A percentile compares a stretch with the other conserved stretches of the same genome.
Conservation (phyloP, 192 early-diverging fungal genomes). For the Coemansia asiatica region DNA sequence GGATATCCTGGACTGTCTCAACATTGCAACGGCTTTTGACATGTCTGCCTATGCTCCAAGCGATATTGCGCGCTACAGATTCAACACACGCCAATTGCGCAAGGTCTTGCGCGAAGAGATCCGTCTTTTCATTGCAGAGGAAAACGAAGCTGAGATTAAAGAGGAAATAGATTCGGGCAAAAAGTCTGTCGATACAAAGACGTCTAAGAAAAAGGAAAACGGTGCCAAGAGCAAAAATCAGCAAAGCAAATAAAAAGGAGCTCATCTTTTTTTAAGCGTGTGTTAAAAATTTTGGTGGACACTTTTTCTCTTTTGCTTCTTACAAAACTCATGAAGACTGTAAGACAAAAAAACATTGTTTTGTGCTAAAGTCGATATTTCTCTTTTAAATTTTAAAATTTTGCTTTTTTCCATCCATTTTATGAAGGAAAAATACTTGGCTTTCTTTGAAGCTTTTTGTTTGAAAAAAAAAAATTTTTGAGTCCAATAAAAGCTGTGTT, state of each 20-base stretch:
- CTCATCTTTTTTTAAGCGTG: background rate
- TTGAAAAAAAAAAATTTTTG: too few relatives aligned
- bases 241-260: background rate
- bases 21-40: slow-evolving; percentile 41
- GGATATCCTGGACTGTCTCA: slow-evolving; percentile 11
- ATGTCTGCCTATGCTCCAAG: slow-evolving; percentile 24
- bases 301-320: background rate
- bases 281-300: too few relatives aligned
- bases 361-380: too few relatives aligned
- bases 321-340: too few relatives aligned
- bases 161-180: background rate
- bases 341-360: too few relatives aligned
- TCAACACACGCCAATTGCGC: slow-evolving; percentile 11
- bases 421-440: too few relatives aligned
- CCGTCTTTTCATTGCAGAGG: slow-evolving; percentile 35
- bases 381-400: too few relatives aligned
- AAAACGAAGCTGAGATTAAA: slow-evolving; percentile 4
- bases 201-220: background rate
- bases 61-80: slow-evolving; percentile 27
- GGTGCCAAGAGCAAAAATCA: background rate
- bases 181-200: background rate
- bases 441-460: too few relatives aligned
- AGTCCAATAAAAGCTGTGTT: too few relatives aligned
- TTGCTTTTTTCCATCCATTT: too few relatives aligned
- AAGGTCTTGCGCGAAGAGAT: slow-evolving; percentile 32